Conservation (phyloP, 2,329 filamentous ascomycete genomes). For the Tolypocladium amazonense region DNA sequence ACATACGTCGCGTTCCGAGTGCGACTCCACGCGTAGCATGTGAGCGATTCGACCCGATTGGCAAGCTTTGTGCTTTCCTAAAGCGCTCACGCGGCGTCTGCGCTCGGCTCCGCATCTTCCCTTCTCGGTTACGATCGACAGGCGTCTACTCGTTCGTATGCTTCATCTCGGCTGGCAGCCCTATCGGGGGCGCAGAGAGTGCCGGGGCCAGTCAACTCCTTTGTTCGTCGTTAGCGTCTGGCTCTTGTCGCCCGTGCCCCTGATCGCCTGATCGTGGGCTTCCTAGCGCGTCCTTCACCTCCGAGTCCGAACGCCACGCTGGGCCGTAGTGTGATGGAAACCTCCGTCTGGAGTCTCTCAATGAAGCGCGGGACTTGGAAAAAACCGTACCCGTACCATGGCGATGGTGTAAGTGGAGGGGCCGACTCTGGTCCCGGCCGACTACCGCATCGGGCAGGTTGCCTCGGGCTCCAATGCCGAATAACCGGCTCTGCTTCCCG, state of each 20-base stretch:
- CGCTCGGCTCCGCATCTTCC: not conserved
- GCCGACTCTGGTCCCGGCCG: not conserved
- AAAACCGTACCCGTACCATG: not conserved
- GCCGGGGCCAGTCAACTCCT: not conserved
- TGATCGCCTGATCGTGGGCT: not conserved
- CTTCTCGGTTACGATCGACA: not conserved
- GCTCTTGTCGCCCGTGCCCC: not conserved
- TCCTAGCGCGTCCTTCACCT: not conserved
- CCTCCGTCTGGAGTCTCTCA: constrained; percentile 36
- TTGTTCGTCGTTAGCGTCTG: not conserved
- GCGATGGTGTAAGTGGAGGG: not conserved
- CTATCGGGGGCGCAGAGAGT: not conserved
- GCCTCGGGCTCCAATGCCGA: not conserved
- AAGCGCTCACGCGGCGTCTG: not conserved
- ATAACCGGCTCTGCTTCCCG: not conserved
- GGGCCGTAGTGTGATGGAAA: constrained; percentile 22
- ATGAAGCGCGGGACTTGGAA: constrained; percentile 10
- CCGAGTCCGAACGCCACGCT: not conserved
- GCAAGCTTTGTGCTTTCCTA: not conserved
- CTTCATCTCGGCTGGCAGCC: not conserved
- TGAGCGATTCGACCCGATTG: not conserved
- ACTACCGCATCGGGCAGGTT: not conserved
- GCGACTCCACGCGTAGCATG: not conserved
- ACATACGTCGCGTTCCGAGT: not conserved
- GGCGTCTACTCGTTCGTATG: not conserved